phyloP scores from a whole-genome alignment of 1,284 basidiomycete species.

The Puccinia triticina region DNA sequence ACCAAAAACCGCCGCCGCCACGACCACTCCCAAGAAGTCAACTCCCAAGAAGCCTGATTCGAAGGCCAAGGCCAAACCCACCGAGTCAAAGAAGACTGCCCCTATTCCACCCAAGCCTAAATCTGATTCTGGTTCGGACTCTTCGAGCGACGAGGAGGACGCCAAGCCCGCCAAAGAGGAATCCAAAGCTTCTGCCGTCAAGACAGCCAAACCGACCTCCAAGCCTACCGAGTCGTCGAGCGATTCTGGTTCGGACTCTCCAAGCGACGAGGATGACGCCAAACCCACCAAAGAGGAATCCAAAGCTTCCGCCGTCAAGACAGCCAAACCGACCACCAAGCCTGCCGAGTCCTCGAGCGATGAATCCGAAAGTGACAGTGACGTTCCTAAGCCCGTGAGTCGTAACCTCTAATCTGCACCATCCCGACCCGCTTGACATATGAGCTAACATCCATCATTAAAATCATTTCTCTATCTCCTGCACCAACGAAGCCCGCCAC shows the following conservation, averaged over 20 bases:
- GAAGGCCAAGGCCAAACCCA: not conserved
- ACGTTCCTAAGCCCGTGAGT: not conserved
- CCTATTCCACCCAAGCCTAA: constrained; percentile 12
- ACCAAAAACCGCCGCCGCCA: not conserved
- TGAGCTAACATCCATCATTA: not conserved
- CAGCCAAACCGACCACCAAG: not conserved
- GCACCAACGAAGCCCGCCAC: not conserved
- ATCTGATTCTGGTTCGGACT: constrained; percentile 44
- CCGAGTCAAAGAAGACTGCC: constrained; percentile 25
- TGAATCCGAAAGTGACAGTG: constrained; percentile 36
- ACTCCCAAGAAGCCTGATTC: not conserved
- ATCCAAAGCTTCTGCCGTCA: constrained; percentile 32
- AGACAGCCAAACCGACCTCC: not conserved
- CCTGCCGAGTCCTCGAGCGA: constrained; percentile 5
- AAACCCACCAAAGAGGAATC: constrained; percentile 32
- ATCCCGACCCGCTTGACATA: not conserved
- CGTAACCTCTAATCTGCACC: not conserved
- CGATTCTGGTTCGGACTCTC: too few relatives aligned
- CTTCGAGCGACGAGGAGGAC: constrained; percentile 28
- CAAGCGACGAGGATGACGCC: constrained; percentile 28
- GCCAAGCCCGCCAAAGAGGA: constrained; percentile 23
- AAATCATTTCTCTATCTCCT: not conserved
- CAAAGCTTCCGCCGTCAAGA: constrained; percentile 28
- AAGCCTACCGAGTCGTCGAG: not conserved
- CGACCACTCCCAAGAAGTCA: not conserved